Evolutionary conservation across 225 moss, liverwort and hornwort genomes (phyloP).

Genomic region (Antitrichia curtipendula): DNA sequence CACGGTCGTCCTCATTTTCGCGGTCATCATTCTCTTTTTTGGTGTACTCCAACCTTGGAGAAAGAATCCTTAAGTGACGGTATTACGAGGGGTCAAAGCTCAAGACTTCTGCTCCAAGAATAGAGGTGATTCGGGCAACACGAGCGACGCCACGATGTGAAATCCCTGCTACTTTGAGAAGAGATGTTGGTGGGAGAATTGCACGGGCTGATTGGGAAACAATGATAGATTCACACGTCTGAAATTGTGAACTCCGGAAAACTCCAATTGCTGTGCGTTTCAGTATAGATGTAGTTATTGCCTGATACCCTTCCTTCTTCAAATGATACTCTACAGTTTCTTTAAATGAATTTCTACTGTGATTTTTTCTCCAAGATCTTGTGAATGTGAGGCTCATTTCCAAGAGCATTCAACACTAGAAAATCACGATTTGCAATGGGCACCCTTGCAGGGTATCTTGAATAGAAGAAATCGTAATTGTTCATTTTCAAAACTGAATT

Average conservation of each 20-base stretch:
- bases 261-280: background rate
- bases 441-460: too few relatives aligned
- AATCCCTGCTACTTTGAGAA: too few relatives aligned
- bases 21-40: conserved; percentile 13
- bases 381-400: too few relatives aligned
- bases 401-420: too few relatives aligned
- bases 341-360: too few relatives aligned
- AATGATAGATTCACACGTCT: too few relatives aligned
- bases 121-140: background rate
- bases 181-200: too few relatives aligned
- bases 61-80: background rate
- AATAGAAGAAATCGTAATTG: too few relatives aligned
- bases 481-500: too few relatives aligned
- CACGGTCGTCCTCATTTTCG: conserved; percentile 9
- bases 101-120: background rate
- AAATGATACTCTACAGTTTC: too few relatives aligned
- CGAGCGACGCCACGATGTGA: background rate
- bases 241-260: background rate
- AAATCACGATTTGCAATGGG: too few relatives aligned
- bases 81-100: background rate
- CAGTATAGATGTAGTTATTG: background rate
- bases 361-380: too few relatives aligned
- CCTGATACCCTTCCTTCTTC: background rate
- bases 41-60: conserved; percentile 33
- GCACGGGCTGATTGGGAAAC: background rate